These are phyloP conservation scores for Pseudocercospora vitis DNA, from an alignment of 2,329 filamentous ascomycete species.

Conservation along the genomic window DNA sequence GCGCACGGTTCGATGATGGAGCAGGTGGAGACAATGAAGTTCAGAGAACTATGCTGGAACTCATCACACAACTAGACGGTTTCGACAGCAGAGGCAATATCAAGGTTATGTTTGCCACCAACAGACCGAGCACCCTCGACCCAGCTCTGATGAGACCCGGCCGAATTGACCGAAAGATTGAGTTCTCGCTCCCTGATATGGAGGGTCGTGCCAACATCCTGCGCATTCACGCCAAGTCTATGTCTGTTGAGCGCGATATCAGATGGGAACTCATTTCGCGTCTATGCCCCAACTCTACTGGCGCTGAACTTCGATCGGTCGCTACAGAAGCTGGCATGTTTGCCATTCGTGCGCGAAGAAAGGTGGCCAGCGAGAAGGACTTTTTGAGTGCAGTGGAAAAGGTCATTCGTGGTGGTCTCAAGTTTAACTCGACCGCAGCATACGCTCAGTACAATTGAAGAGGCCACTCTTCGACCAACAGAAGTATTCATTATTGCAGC, in stretches of 20 bases:
- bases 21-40: constrained; percentile 97
- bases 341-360: constrained; percentile 87
- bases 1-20: constrained; percentile 93
- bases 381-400: constrained; percentile 98
- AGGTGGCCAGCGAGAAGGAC: constrained; percentile 98
- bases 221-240: constrained; percentile 97
- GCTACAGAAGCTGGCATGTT: constrained; percentile 99
- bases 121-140: constrained; percentile 90
- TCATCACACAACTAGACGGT: constrained; percentile 94
- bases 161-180: constrained; percentile 97
- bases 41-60: constrained; percentile 94
- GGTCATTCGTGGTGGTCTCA: constrained; percentile 98
- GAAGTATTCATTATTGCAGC: constrained; percentile 18
- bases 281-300: constrained; percentile 94
- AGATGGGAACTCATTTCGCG: constrained; percentile 98
- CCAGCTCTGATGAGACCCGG: constrained; percentile 96
- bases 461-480: background rate
- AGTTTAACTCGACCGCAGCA: constrained; percentile 97
- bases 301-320: constrained; percentile 92
- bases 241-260: constrained; percentile 98
- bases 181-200: constrained; percentile 95
- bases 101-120: constrained; percentile 99
- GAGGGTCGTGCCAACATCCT: constrained; percentile 97
- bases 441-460: constrained; percentile 98
- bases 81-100: constrained; percentile 97